Base-by-base conservation (phyloP, 805 yeast genomes). In the Pichia phayaonensis region DNA sequence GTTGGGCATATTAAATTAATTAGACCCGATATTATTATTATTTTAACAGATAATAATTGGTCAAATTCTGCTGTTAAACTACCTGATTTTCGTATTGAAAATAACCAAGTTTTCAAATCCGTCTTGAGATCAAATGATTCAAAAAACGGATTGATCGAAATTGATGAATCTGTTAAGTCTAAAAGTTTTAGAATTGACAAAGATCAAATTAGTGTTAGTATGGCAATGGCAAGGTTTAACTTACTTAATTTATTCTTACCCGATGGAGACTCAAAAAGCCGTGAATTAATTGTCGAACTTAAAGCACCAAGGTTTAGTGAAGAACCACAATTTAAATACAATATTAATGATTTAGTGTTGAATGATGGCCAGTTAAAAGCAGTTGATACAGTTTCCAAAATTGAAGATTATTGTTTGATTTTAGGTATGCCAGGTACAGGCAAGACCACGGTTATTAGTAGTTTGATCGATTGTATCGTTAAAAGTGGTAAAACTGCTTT, bases 361-460 rank as follows among this genome's bases (percentile, higher is more conserved):
- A 94, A 94, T 59, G 60, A 63, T 0, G 96, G 89, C 59, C 99
- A 94, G 61, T 53, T 70, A 5, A 57, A 50, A 2, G 98, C 97
- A 0, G 73, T 94, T 39, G 75, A 80, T 16, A 77, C 73, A 52
- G 87, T 83, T 0, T 62, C 89, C 45, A 65, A 74, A 16, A 76
- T 94, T 0, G 63, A 81, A 48, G 96, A 90, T 62, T 94, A 87
- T 61, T 73, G 90, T 4, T 71, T 94, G 58, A 77, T 94, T 20
- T 69, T 92, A 53, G 99, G 99, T 0, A 94, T 94, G 99, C 99
- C 99, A 0, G 99, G 99, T 4, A 94, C 98, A 0, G 99, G 97
- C 11, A 89, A 89, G 61, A 89, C 97, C 1, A 89, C 98, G 0
- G 86, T 90, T 0, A 90, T 94, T 48, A 85, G 95, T 0, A 81